Conservation (phyloP, 2,329 filamentous ascomycete genomes). For the Fusarium sp. region DNA sequence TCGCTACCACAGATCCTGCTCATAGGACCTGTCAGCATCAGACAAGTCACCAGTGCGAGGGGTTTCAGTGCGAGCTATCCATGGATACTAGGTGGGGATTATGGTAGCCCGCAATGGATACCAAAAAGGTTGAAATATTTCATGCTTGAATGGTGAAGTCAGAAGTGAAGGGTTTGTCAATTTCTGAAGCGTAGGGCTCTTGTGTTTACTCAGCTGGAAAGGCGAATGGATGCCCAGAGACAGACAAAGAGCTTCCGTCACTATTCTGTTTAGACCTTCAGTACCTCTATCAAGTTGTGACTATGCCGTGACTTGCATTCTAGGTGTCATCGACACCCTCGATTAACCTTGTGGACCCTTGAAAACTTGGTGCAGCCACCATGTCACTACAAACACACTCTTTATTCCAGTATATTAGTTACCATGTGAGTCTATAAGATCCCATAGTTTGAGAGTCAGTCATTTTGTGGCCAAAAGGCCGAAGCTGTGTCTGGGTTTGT, state of each 20-base stretch:
- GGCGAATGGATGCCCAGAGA: neutral
- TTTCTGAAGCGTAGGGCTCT: neutral
- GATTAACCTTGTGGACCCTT: slow-evolving; percentile 19
- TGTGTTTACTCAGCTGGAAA: neutral
- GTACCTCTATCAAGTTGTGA: slow-evolving; percentile 6
- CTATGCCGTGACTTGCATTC: slow-evolving; percentile 10
- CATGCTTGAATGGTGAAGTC: neutral
- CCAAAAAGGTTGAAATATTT: slow-evolving; percentile 3
- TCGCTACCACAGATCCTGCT: slow-evolving; percentile 12
- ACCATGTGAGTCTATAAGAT: neutral
- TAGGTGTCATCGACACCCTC: neutral
- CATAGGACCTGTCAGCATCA: slow-evolving; percentile 12
- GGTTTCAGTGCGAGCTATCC: neutral
- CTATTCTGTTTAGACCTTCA: neutral
- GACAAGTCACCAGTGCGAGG: neutral
- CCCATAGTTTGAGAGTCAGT: slow-evolving; percentile 11
- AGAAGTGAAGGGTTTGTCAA: neutral
- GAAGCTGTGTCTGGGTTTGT: neutral
- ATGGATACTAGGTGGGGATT: neutral
- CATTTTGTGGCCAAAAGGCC: neutral
- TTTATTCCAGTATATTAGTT: neutral
- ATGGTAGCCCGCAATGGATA: slow-evolving; percentile 4
- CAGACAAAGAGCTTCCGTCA: neutral
- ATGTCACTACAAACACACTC: neutral
- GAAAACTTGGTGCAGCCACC: neutral